These are phyloP conservation scores for Brettanomyces sp. DNA, from an alignment of 805 yeast genomes.

Conservation along the genomic window DNA sequence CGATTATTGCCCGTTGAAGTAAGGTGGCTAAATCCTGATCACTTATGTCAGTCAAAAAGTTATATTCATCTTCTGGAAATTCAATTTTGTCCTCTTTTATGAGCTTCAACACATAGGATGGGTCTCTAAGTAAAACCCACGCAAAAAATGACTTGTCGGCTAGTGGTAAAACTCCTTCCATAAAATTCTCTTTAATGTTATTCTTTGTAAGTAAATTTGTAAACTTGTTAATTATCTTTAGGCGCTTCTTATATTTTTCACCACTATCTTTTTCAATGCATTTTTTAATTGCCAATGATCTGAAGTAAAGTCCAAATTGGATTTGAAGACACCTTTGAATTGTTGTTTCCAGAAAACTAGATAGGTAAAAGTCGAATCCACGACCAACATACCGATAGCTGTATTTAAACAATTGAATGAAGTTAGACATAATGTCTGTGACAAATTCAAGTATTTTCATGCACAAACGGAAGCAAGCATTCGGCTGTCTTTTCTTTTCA, in stretches of 20 bases:
- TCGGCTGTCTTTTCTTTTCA: conserved; percentile 22
- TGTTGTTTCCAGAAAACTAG: conserved; percentile 27
- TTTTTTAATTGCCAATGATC: neutral
- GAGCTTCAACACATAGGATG: neutral
- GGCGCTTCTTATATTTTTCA: neutral
- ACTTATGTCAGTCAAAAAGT: neutral
- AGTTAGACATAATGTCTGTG: conserved; percentile 27
- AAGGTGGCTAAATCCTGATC: neutral
- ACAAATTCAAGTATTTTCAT: conserved; percentile 26
- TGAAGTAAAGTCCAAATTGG: conserved; percentile 6
- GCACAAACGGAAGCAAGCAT: conserved; percentile 29
- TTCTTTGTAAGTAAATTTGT: conserved; percentile 2
- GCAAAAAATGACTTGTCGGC: conserved; percentile 57
- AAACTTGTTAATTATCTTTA: neutral
- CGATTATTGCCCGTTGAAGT: too few relatives aligned
- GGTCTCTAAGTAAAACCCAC: conserved; percentile 55
- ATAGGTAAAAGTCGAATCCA: conserved; percentile 30
- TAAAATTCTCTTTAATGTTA: conserved; percentile 6
- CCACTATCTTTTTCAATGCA: neutral
- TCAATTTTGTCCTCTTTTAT: neutral
- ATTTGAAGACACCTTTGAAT: conserved; percentile 30
- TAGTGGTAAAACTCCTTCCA: conserved; percentile 30
- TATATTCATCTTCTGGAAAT: neutral
- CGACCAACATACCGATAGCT: conserved; percentile 20
- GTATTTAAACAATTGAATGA: conserved; percentile 25